Base-by-base conservation (phyloP, 2,329 filamentous ascomycete genomes). In the Calonectria honghensis region DNA sequence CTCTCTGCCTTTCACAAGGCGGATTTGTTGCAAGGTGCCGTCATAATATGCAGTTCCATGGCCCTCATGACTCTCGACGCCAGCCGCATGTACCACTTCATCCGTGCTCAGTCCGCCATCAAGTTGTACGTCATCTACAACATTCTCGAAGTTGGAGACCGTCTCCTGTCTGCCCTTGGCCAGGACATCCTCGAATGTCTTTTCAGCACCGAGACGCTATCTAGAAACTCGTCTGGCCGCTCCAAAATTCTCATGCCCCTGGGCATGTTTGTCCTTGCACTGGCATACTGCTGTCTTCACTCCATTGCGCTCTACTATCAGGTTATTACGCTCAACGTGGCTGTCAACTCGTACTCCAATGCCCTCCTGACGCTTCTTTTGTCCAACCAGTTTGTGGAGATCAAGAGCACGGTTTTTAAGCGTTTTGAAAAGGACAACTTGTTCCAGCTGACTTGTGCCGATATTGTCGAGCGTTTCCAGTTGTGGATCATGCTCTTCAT, bases 61-160 rank as follows among this genome's bases (percentile, higher is more conserved):
- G 92, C 96, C 18, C 88, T 99, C 66, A 96, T 98, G 93, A 93
- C 92, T 31, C 93, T 99, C 59, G 97, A 99, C 83, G 97, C 97
- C 7, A 98, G 96, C 82, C 92, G 96, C 67, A 98, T 98, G 95
- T 99, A 99, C 82, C 97, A 99, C 84, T 96, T 96, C 81, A 98
- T 99, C 80, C 94, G 96, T 61, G 97, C 96, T 0, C 97, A 99
- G 84, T 96, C 96, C 2, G 96, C 96, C 10, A 98, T 99, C 86
- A 99, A 99, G 83, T 90, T 99, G 14, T 99, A 99, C 84, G 97
- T 99, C 73, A 98, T 99, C 70, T 99, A 98, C 88, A 99, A 99
- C 82, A 95, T 98, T 41, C 91, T 99, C 6, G 97, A 99, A 85
- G 94, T 97, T 2, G 94, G 94, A 69, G 97, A 99, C 84, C 94